A percentile compares a stretch with the other conserved stretches of the same genome.
phyloP scores from a whole-genome alignment of 164 flowering plant genomes.

The Amborella trichopoda region DNA sequence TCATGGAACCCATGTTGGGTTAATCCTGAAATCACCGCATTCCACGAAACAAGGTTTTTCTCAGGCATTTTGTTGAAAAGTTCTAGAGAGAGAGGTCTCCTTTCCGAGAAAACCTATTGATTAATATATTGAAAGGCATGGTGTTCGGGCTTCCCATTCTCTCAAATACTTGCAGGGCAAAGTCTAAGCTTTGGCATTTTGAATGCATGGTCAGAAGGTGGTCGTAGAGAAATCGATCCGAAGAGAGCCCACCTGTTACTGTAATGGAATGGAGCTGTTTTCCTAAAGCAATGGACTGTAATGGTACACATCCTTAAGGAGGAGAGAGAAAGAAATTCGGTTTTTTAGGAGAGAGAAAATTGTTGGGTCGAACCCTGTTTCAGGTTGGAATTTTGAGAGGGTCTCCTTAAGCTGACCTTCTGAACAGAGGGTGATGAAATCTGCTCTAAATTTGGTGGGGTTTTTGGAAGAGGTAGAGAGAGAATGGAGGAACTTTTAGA shows the following conservation, averaged over 20 bases:
- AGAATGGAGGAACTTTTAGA: too few relatives aligned
- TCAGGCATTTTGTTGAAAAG: slow-evolving; percentile 55
- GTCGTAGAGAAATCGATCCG: slow-evolving; percentile 44
- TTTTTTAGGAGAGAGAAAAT: slow-evolving; percentile 46
- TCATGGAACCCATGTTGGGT: slow-evolving; percentile 39
- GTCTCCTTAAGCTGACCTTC: slow-evolving; percentile 37
- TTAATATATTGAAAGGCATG: slow-evolving; percentile 61
- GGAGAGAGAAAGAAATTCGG: too few relatives aligned
- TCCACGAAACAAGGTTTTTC: slow-evolving; percentile 58
- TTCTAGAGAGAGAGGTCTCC: slow-evolving; percentile 41
- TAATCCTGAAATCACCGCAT: slow-evolving; percentile 53
- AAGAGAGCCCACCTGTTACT: slow-evolving; percentile 39
- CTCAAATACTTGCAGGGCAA: slow-evolving; percentile 22
- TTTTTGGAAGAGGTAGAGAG: not conserved
- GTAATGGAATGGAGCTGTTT: slow-evolving; percentile 48
- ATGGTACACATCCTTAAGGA: slow-evolving; percentile 32
- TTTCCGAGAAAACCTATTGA: slow-evolving; percentile 31
- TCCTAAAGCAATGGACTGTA: slow-evolving; percentile 22
- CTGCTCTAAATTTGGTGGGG: slow-evolving; percentile 2
- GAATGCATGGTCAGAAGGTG: slow-evolving; percentile 50
- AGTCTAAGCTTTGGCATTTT: slow-evolving; percentile 29
- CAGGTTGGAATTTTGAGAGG: slow-evolving; percentile 20
- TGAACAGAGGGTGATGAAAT: slow-evolving; percentile 27
- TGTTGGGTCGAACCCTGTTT: slow-evolving; percentile 37
- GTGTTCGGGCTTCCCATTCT: slow-evolving; percentile 40